phyloP scores from a whole-genome alignment of 1,139 yeast genomes.

The Spathaspora sp. region DNA sequence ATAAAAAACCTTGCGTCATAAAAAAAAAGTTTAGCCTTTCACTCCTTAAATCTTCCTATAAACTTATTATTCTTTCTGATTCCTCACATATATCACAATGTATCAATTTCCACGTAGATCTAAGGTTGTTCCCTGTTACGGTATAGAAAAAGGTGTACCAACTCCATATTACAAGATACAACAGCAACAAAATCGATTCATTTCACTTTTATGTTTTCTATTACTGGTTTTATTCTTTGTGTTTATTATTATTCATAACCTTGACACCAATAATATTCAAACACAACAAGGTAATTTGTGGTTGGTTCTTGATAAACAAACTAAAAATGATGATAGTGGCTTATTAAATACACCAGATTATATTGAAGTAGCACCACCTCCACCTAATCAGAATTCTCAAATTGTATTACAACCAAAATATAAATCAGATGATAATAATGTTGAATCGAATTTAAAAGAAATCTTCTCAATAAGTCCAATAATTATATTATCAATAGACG shows the following conservation, averaged over 20 bases:
- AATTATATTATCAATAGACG: constrained; percentile 20
- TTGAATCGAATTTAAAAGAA: constrained; percentile 24
- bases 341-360: not conserved
- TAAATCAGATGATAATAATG: not conserved
- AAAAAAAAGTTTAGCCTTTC: too few relatives aligned
- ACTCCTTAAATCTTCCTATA: too few relatives aligned
- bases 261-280: not conserved
- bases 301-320: not conserved
- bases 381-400: not conserved
- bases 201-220: not conserved
- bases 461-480: constrained; percentile 30
- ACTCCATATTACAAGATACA: not conserved
- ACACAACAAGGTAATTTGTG: not conserved
- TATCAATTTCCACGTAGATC: not conserved
- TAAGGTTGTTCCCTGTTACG: not conserved
- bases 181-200: not conserved
- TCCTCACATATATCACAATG: not conserved
- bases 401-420: not conserved
- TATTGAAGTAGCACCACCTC: constrained; percentile 1
- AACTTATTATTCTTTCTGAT: too few relatives aligned
- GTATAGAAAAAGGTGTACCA: not conserved
- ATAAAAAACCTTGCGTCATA: too few relatives aligned
- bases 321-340: too few relatives aligned
- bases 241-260: not conserved
- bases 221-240: not conserved